A percentile compares a stretch with the other conserved stretches of the same genome.
phyloP scores from a whole-genome alignment of 2,329 filamentous ascomycete species.

The Pezicula rhizophila region DNA sequence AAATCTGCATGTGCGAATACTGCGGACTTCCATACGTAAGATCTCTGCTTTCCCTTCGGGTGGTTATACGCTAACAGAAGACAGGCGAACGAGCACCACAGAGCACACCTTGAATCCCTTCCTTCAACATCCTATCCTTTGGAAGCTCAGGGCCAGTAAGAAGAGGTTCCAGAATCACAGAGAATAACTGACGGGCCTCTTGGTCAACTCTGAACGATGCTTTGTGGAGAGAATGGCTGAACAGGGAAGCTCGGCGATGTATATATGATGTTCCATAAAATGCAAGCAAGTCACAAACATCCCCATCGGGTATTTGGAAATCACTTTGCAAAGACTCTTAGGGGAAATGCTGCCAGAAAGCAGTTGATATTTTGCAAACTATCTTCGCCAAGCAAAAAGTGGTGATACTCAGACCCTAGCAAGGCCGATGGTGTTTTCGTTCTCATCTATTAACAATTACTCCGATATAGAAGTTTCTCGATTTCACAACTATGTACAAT shows the following conservation, averaged over 20 bases:
- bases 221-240: not conserved
- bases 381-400: too few species aligned
- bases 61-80: slow-evolving; percentile 14
- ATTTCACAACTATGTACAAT: too few species aligned
- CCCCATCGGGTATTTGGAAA: too few species aligned
- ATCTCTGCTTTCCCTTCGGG: slow-evolving; percentile 8
- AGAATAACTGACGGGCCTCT: slow-evolving; percentile 51
- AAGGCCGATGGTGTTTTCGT: too few species aligned
- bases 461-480: too few species aligned
- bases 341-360: too few species aligned
- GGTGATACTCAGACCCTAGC: too few species aligned
- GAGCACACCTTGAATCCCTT: slow-evolving; percentile 75
- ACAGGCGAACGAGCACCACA: slow-evolving; percentile 86
- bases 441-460: too few species aligned
- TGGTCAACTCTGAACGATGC: slow-evolving; percentile 47
- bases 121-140: slow-evolving; percentile 79
- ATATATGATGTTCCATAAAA: slow-evolving; percentile 18
- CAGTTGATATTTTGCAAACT: too few species aligned
- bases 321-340: too few species aligned
- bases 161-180: slow-evolving; percentile 52
- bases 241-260: slow-evolving; percentile 11
- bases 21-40: slow-evolving; percentile 90
- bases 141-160: slow-evolving; percentile 50
- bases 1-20: slow-evolving; percentile 87
- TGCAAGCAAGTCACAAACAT: not conserved